phyloP scores from a whole-genome alignment of 2,329 filamentous ascomycete species.

The Cladosporium sp. region DNA sequence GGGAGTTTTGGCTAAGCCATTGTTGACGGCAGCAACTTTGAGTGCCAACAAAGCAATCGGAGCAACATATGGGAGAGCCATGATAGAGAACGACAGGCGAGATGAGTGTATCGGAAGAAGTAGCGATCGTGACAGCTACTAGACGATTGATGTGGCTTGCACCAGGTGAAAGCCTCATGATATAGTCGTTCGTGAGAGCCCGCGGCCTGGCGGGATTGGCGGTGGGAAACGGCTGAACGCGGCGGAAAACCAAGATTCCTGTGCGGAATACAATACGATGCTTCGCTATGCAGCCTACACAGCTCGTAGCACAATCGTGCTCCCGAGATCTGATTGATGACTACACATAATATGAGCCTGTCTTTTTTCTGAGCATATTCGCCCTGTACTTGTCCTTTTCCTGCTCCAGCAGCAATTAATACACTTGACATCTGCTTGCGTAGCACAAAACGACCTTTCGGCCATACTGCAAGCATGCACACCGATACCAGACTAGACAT shows the following conservation, averaged over 20 bases:
- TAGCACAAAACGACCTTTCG: background rate
- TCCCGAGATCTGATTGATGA: too few relatives aligned
- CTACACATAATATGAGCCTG: too few relatives aligned
- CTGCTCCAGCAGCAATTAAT: too few relatives aligned
- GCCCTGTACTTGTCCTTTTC: too few relatives aligned
- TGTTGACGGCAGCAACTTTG: slow-evolving; percentile 20
- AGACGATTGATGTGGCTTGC: background rate
- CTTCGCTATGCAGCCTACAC: too few relatives aligned
- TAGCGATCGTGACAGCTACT: too few relatives aligned
- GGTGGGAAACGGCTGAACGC: background rate
- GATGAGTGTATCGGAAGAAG: too few relatives aligned
- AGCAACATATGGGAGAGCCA: slow-evolving; percentile 5
- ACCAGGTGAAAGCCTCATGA: background rate
- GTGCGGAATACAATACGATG: too few relatives aligned
- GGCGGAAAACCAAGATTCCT: background rate
- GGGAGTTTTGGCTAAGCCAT: slow-evolving; percentile 34
- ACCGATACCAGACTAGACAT: background rate
- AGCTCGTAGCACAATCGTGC: too few relatives aligned
- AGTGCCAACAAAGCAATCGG: slow-evolving; percentile 2
- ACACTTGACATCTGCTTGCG: too few relatives aligned
- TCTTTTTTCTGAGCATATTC: too few relatives aligned
- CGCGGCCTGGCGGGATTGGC: background rate
- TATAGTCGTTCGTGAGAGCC: background rate
- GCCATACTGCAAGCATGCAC: background rate
- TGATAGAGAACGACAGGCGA: background rate